phyloP scores from a whole-genome alignment of 805 yeast genomes.

The Komagataella populi region DNA sequence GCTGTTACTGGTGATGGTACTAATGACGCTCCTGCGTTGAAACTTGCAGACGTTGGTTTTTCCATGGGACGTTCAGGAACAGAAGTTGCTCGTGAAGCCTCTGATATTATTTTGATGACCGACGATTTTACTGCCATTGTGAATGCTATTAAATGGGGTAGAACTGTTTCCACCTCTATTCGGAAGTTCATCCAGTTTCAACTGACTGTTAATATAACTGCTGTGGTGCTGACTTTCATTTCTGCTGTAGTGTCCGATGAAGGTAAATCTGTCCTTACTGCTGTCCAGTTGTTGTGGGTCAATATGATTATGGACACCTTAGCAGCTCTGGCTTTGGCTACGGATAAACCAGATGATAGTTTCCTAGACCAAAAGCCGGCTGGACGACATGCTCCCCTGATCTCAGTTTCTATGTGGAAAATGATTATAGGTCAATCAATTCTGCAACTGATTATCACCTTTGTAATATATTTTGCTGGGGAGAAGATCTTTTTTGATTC shows the following conservation, averaged over 20 bases:
- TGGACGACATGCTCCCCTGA: slow-evolving; percentile 67
- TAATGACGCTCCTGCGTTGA: slow-evolving; percentile 94
- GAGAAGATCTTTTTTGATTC: slow-evolving; percentile 35
- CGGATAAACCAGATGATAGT: slow-evolving; percentile 86
- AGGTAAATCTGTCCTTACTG: slow-evolving; percentile 82
- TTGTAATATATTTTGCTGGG: slow-evolving; percentile 74
- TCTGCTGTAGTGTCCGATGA: slow-evolving; percentile 78
- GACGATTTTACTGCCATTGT: slow-evolving; percentile 93
- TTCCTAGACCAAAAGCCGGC: slow-evolving; percentile 74
- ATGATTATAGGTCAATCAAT: slow-evolving; percentile 86
- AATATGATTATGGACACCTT: slow-evolving; percentile 96
- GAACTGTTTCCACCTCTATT: slow-evolving; percentile 90
- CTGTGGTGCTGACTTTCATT: slow-evolving; percentile 87
- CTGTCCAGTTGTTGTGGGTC: slow-evolving; percentile 96
- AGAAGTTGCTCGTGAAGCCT: slow-evolving; percentile 97
- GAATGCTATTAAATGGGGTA: slow-evolving; percentile 96
- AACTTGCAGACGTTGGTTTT: slow-evolving; percentile 93
- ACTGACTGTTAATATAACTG: slow-evolving; percentile 90
- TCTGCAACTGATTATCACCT: slow-evolving; percentile 69
- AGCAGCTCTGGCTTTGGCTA: slow-evolving; percentile 95
- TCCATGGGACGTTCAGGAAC: slow-evolving; percentile 98
- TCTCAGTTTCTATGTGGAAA: slow-evolving; percentile 93
- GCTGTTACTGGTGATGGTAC: slow-evolving; percentile 99
- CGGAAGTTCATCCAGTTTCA: slow-evolving; percentile 95
- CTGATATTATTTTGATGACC: slow-evolving; percentile 93